These are phyloP conservation scores for Hericium erinaceus DNA, from an alignment of 768 basidiomycete species.

Conservation along the genomic window DNA sequence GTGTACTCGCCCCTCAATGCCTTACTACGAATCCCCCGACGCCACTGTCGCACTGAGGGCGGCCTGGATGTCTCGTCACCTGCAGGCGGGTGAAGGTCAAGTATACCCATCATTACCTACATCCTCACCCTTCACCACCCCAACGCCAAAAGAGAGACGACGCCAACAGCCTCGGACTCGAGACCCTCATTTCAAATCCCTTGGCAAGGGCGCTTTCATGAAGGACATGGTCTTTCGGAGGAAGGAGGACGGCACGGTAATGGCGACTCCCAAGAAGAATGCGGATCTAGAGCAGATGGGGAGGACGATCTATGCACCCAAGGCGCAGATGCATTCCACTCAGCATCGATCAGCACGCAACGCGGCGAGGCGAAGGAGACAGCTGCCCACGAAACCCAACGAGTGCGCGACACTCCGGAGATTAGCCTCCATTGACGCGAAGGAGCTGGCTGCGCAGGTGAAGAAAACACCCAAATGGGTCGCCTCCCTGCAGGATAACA, in stretches of 20 bases:
- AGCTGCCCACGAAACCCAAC: background rate
- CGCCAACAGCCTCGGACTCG: constrained; percentile 7
- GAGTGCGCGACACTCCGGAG: too few relatives aligned
- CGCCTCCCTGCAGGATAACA: too few relatives aligned
- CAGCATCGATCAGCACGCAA: background rate
- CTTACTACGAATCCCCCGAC: constrained; percentile 23
- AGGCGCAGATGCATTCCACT: constrained; percentile 1
- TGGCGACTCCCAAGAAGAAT: background rate
- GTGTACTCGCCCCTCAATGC: too few relatives aligned
- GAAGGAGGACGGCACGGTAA: background rate
- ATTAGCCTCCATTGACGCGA: too few relatives aligned
- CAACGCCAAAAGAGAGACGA: too few relatives aligned
- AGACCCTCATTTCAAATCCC: constrained; percentile 1
- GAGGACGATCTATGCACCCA: constrained; percentile 11
- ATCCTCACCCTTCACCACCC: background rate
- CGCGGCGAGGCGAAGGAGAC: background rate
- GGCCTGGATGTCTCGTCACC: constrained; percentile 20
- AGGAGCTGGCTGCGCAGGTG: too few relatives aligned
- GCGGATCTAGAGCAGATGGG: constrained; percentile 6
- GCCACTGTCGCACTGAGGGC: constrained; percentile 25
- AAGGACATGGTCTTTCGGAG: constrained; percentile 2
- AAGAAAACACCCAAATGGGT: too few relatives aligned
- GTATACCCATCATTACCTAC: background rate
- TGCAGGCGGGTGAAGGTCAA: constrained; percentile 13
- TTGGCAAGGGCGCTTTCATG: constrained; percentile 10